Evolutionary conservation across 106 monocot genomes (phyloP).

Genomic region (Dendrobium officinale): DNA sequence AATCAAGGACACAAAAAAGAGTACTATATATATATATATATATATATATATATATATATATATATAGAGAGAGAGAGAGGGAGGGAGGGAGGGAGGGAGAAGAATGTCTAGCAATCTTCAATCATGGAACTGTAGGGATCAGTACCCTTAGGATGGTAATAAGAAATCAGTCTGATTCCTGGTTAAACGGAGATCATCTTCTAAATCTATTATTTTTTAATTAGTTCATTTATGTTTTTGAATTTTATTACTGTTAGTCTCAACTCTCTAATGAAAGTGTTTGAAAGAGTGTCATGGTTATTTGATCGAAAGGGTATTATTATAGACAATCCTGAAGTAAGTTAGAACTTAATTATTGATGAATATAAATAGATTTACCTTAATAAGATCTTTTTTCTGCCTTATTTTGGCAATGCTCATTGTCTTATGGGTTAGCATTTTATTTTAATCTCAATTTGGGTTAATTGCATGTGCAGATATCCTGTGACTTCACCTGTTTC

Average conservation of each 20-base stretch:
- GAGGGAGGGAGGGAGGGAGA: too few species aligned
- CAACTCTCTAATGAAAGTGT: background rate
- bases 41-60: too few species aligned
- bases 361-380: background rate
- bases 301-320: background rate
- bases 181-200: background rate
- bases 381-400: background rate
- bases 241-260: background rate
- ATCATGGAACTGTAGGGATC: background rate
- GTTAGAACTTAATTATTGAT: background rate
- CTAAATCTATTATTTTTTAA: background rate
- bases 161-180: background rate
- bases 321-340: background rate
- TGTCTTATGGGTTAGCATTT: background rate
- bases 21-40: too few species aligned
- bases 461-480: slow-evolving; percentile 33
- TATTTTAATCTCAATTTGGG: background rate
- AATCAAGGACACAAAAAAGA: background rate
- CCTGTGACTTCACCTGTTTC: slow-evolving; percentile 28
- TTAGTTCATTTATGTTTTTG: background rate
- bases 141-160: background rate
- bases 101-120: background rate
- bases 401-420: background rate
- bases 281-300: background rate
- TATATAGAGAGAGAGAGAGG: too few species aligned